Percentiles rank a stretch among this genome's conserved stretches.
These are phyloP conservation scores for Kodamaea restingae DNA, from an alignment of 805 yeast genomes.

Conservation along the genomic window DNA sequence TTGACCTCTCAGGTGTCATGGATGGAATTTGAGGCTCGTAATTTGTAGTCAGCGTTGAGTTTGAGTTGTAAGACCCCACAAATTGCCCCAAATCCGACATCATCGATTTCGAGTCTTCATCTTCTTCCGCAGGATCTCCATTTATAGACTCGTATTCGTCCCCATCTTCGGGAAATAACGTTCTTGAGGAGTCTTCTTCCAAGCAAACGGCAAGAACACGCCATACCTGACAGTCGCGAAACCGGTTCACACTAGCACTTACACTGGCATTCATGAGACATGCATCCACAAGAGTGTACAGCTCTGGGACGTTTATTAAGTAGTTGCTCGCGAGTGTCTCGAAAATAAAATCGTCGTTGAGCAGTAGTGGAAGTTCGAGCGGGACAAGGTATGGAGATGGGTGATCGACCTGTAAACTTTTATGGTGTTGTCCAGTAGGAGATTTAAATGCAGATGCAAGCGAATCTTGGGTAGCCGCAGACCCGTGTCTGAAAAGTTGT, in stretches of 20 bases:
- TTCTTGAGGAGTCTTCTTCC: constrained; percentile 22
- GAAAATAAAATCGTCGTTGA: constrained; percentile 42
- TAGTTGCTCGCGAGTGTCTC: constrained; percentile 49
- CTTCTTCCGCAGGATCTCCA: constrained; percentile 13
- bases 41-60: constrained; percentile 38
- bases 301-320: constrained; percentile 43
- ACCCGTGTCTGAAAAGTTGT: constrained; percentile 27
- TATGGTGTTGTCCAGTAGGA: neutral
- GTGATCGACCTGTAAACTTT: constrained; percentile 12
- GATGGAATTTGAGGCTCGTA: constrained; percentile 22
- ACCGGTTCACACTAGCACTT: constrained; percentile 48
- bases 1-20: constrained; percentile 12
- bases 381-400: constrained; percentile 39
- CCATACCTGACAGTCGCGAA: constrained; percentile 64
- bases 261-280: constrained; percentile 56
- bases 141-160: constrained; percentile 2
- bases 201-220: constrained; percentile 49
- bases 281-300: constrained; percentile 48
- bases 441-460: neutral
- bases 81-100: constrained; percentile 38
- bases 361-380: constrained; percentile 38
- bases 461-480: constrained; percentile 37
- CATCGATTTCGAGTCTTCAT: constrained; percentile 23
- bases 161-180: constrained; percentile 6
- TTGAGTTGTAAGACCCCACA: constrained; percentile 40